phyloP scores from a whole-genome alignment of 2,329 filamentous ascomycete genomes.

The Claviceps sp. region DNA sequence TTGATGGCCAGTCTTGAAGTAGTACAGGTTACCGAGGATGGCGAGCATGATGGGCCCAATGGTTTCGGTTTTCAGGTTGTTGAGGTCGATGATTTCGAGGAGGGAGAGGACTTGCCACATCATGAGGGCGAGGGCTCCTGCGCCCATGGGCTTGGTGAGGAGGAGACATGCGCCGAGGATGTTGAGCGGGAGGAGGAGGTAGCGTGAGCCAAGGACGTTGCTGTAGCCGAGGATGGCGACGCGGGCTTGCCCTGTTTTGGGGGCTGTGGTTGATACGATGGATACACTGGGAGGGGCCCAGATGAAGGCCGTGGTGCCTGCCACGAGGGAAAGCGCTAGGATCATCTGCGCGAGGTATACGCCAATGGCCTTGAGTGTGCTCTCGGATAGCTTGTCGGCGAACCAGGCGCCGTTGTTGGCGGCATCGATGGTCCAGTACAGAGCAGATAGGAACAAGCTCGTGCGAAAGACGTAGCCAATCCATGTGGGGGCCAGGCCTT shows the following conservation, averaged over 20 bases:
- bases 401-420: constrained; percentile 81
- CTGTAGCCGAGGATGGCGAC: constrained; percentile 82
- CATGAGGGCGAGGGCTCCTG: constrained; percentile 67
- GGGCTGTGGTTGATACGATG: constrained; percentile 41
- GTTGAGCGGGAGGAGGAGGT: constrained; percentile 70
- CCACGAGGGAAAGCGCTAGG: constrained; percentile 67
- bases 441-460: constrained; percentile 60
- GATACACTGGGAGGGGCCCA: constrained; percentile 78
- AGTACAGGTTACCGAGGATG: constrained; percentile 85
- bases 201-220: constrained; percentile 85
- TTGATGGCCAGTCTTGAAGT: constrained; percentile 96
- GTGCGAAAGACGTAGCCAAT: constrained; percentile 66
- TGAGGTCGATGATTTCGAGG: constrained; percentile 49
- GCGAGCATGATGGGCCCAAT: constrained; percentile 77
- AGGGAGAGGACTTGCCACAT: constrained; percentile 80
- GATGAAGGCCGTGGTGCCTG: constrained; percentile 71
- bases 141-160: constrained; percentile 89
- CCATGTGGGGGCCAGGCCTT: constrained; percentile 75
- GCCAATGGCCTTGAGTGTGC: constrained; percentile 57
- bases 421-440: constrained; percentile 82
- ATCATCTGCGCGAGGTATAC: constrained; percentile 69
- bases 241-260: constrained; percentile 31
- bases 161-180: constrained; percentile 65
- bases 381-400: constrained; percentile 35
- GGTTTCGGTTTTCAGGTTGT: constrained; percentile 47